Percentiles rank a stretch among this genome's conserved stretches.
Conservation (phyloP, 176 grass and related monocot genomes). For the Chrysopogon serrulatus region DNA sequence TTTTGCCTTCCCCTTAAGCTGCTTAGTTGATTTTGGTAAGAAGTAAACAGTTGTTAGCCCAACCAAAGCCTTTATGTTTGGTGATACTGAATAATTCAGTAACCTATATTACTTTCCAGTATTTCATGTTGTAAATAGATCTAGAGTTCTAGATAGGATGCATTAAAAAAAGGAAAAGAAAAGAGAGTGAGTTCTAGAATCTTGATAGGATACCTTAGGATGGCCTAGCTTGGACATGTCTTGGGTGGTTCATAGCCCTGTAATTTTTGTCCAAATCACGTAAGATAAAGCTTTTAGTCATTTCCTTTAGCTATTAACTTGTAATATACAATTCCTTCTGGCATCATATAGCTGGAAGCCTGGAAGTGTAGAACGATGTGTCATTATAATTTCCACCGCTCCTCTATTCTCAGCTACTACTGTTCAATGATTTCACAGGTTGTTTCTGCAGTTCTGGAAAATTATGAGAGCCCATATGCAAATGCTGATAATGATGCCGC, state of each 20-base stretch:
- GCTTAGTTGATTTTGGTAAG: neutral
- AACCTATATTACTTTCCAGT: neutral
- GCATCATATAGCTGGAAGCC: neutral
- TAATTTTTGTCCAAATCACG: neutral
- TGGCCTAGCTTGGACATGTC: neutral
- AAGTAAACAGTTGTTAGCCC: neutral
- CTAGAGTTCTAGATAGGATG: neutral
- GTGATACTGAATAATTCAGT: neutral
- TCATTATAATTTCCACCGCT: neutral
- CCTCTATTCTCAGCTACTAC: constrained; percentile 11
- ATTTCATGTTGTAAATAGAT: neutral
- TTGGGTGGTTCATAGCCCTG: neutral
- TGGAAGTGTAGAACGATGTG: neutral
- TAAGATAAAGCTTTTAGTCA: neutral
- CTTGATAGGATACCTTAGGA: neutral
- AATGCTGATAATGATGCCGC: constrained; percentile 40
- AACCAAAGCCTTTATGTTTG: neutral
- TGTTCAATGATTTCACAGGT: constrained; percentile 51
- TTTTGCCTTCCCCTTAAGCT: neutral
- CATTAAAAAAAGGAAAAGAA: too few species aligned
- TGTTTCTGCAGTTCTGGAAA: constrained; percentile 85
- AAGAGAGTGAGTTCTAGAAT: too few species aligned
- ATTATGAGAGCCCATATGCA: constrained; percentile 72
- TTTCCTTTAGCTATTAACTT: neutral
- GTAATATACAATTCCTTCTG: neutral